Evolutionary conservation across 192 early-diverging fungal species (phyloP), one percentile per base, ranked within the genome.

Genomic region (Thamnidium elegans): DNA sequence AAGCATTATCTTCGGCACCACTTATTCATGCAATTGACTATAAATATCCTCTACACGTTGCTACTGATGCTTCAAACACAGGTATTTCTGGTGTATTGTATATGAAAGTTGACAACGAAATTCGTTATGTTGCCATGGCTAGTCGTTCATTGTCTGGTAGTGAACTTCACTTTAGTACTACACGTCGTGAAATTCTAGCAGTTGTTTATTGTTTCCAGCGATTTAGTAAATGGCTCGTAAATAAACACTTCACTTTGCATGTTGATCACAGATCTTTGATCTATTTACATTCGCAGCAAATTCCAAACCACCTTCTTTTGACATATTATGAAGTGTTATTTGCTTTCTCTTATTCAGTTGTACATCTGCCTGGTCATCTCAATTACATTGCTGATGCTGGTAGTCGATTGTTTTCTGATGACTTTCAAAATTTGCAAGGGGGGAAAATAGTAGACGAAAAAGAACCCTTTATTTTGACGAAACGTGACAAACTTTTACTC

Each of bases 31-130:
- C 34, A 36, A 36, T 36, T 11, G 63, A 6, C 32, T 56, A 36
- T 47, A 60, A 20, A 43, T 19, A 36, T 13, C 45, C 26, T 4
- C 66, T 78, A 13, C 62, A 66, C 43, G 51, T 74, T 20, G 72
- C 68, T 3, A 77, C 71, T 36, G 66, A 55, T 55, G 74, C 75
- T 7, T 74, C 72, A 1, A 77, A 77, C 36, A 15, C 54, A 14
- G 75, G 71, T 20, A 63, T 77, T 36, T 4, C 3, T 36, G 34
- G 34, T 36, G 34, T 36, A 3, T 36, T 36, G 7, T 36, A 36
- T 7, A 67, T 75, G 30, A 58, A 54, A 9, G 45, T 44, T 7
- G 46, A 2, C 2, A 15, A 47, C 2, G 46, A n/a, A 2, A 13
- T 47, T n/a, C 10, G 17, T n/a, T 47, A 47, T 13, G 46, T 47